phyloP scores from a whole-genome alignment of 495 filamentous ascomycete species.

The Penicillium malachiteum region DNA sequence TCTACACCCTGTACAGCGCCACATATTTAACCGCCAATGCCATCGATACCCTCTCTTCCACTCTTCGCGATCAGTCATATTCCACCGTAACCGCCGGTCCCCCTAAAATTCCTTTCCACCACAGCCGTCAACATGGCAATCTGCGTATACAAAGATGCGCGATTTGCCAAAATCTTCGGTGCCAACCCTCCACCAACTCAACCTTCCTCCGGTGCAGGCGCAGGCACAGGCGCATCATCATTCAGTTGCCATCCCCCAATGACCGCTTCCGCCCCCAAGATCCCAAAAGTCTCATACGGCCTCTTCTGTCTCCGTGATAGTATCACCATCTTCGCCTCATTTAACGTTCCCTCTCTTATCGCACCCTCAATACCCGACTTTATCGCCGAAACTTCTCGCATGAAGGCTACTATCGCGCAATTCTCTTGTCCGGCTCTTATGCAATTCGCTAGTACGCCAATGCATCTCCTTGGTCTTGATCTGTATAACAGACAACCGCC shows the following conservation, averaged over 20 bases:
- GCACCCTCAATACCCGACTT: constrained; percentile 49
- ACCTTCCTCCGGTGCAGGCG: not conserved
- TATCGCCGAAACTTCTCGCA: constrained; percentile 51
- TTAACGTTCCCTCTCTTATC: constrained; percentile 82
- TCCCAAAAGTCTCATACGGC: constrained; percentile 59
- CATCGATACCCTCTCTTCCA: constrained; percentile 78
- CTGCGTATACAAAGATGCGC: constrained; percentile 89
- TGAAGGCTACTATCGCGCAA: constrained; percentile 67
- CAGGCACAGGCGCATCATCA: not conserved
- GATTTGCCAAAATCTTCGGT: constrained; percentile 82
- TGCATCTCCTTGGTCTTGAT: constrained; percentile 88
- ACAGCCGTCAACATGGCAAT: constrained; percentile 82
- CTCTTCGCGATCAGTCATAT: constrained; percentile 54
- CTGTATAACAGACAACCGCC: constrained; percentile 71
- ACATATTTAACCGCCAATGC: constrained; percentile 90
- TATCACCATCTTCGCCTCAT: constrained; percentile 88
- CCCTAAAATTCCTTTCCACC: constrained; percentile 81
- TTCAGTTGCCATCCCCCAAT: constrained; percentile 54
- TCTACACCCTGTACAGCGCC: constrained; percentile 84
- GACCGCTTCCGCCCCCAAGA: constrained; percentile 23
- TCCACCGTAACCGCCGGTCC: constrained; percentile 67
- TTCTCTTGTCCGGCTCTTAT: constrained; percentile 77
- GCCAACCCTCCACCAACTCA: constrained; percentile 17
- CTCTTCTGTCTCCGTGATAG: constrained; percentile 86
- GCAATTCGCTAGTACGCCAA: constrained; percentile 78